Evolutionary conservation across 2,329 filamentous ascomycete genomes (phyloP), one percentile per base, ranked within the genome.

Genomic region (Onygena corvina): DNA sequence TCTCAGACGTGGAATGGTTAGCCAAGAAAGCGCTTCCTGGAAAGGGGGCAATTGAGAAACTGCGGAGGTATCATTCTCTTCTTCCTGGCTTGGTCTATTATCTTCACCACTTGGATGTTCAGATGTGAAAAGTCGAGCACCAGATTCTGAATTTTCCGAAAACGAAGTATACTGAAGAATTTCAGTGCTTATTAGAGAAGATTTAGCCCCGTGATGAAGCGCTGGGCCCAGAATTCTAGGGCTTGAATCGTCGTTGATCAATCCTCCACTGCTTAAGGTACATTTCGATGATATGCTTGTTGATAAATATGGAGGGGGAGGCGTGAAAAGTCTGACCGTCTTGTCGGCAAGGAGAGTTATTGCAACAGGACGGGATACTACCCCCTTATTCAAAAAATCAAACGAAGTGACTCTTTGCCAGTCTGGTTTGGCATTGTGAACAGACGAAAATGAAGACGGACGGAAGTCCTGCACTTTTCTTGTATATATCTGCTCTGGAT

Each of bases 351-450:
- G 66, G 3, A 82, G 61, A 1, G 71, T 71, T 46, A 82, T 62
- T 21, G 75, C 68, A 52, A 69, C 72, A 35, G 76, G 71, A 34
- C 73, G 72, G n/a, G 65, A 62, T 3, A 67, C 66, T 11, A 64
- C 64, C 30, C 66, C 68, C 36, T 71, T 60, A 42, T 71, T 71
- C 50, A 79, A 68, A 61, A 79, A 81, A 55, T 82, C 79, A 56
- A 80, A 82, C 0, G 76, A 76, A 12, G 80, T 73, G 14, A 79
- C 64, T 14, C 73, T 29, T 20, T 21, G 68, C 23, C 70, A 62
- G 12, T 70, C 69, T 31, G 73, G 69, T n/a, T 66, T 62, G 35
- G 66, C 65, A 0, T 65, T 64, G 27, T 69, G 64, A 12, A 65
- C 60, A 9, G 67, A 64, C 46, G 73, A 67, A 50, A 74, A 68